Percentiles rank a stretch among this genome's conserved stretches.
Conservation (phyloP, 2,329 filamentous ascomycete genomes). For the Clonostachys sp. region DNA sequence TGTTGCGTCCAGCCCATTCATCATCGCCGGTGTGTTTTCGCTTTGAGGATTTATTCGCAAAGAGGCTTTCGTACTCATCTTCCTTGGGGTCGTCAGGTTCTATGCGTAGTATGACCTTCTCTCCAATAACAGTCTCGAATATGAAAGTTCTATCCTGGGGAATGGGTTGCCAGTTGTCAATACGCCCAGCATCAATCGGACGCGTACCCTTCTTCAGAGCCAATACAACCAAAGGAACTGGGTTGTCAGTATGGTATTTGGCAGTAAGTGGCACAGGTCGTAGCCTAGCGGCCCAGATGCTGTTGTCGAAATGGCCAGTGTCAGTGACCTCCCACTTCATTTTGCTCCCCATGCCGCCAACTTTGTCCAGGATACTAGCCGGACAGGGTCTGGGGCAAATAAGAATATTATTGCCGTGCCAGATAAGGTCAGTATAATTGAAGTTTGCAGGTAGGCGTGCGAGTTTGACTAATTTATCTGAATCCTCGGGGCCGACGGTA, state of each 20-base stretch:
- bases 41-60: constrained; percentile 55
- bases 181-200: constrained; percentile 75
- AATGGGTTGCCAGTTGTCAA: constrained; percentile 79
- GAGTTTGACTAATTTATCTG: constrained; percentile 67
- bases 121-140: constrained; percentile 80
- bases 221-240: constrained; percentile 74
- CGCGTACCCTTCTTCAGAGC: constrained; percentile 72
- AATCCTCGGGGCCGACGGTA: constrained; percentile 69
- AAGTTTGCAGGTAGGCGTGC: constrained; percentile 48
- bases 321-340: constrained; percentile 81
- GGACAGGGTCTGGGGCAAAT: constrained; percentile 78
- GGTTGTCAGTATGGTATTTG: constrained; percentile 74
- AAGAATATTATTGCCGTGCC: constrained; percentile 84
- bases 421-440: constrained; percentile 58
- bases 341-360: constrained; percentile 81
- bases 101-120: constrained; percentile 79
- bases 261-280: constrained; percentile 65
- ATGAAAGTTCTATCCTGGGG: constrained; percentile 64
- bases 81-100: constrained; percentile 64
- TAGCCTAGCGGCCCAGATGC: constrained; percentile 82
- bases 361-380: constrained; percentile 69
- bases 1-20: constrained; percentile 20
- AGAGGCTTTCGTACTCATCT: constrained; percentile 59
- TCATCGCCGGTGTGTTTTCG: constrained; percentile 52
- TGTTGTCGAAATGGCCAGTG: constrained; percentile 70